Evolutionary conservation across 1,139 yeast genomes (phyloP).

Genomic region (Geotrichum bryndzae): DNA sequence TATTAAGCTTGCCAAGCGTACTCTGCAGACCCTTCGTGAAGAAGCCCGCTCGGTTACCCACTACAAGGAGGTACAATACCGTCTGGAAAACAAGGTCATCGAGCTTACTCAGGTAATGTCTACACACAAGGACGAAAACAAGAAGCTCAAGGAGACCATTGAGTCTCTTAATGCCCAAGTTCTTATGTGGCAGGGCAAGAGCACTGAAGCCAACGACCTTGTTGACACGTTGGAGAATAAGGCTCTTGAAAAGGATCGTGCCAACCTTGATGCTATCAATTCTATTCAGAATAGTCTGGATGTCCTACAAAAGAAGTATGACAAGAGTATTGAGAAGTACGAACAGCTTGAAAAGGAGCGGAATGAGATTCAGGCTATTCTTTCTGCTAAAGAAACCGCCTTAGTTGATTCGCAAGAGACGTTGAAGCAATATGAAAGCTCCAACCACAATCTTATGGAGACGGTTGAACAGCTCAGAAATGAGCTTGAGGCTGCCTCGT

Average conservation of each 20-base stretch:
- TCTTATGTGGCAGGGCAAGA: conserved; percentile 32
- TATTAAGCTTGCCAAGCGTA: conserved; percentile 63
- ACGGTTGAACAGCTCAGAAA: conserved; percentile 65
- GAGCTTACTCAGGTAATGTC: conserved; percentile 84
- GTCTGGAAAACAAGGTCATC: conserved; percentile 90
- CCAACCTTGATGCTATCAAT: conserved; percentile 49
- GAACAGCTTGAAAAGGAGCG: conserved; percentile 62
- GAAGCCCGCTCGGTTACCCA: conserved; percentile 92
- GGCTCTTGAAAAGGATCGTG: conserved; percentile 52
- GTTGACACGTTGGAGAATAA: conserved; percentile 40
- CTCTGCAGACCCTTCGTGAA: conserved; percentile 56
- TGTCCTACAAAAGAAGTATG: conserved; percentile 48
- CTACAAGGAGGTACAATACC: conserved; percentile 84
- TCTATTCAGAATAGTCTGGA: conserved; percentile 45
- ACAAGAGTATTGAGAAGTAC: conserved; percentile 56
- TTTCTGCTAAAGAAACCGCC: conserved; percentile 58
- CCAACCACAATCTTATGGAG: conserved; percentile 44
- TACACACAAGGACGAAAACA: conserved; percentile 72
- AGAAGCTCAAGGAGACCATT: conserved; percentile 59
- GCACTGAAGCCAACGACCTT: conserved; percentile 28
- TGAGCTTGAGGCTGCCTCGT: conserved; percentile 45
- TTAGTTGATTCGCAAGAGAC: conserved; percentile 30
- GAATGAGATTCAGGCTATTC: conserved; percentile 51
- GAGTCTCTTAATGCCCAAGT: conserved; percentile 41
- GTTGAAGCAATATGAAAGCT: conserved; percentile 30